phyloP scores from a whole-genome alignment of 1,284 basidiomycete genomes.

The Moesziomyces parantarcticus region DNA sequence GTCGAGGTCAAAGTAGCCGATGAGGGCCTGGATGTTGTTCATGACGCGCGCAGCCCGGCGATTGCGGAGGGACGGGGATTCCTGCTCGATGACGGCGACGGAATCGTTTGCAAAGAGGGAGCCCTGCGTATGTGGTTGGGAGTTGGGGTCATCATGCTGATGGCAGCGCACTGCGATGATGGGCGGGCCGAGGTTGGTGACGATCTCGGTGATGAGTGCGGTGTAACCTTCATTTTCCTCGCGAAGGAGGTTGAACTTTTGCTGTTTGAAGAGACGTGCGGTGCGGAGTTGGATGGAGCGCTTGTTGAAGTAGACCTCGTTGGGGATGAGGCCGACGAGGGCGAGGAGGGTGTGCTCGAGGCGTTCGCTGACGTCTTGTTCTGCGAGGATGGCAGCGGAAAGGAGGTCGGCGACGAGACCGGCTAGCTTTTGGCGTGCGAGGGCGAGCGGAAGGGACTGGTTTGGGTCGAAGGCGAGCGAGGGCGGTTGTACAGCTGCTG shows the following conservation, averaged over 20 bases:
- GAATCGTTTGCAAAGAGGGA: slow-evolving; percentile 17
- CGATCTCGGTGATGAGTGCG: slow-evolving; percentile 86
- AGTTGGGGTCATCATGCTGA: slow-evolving; percentile 15
- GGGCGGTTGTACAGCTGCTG: neutral
- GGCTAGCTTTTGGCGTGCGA: slow-evolving; percentile 33
- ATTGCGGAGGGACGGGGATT: slow-evolving; percentile 46
- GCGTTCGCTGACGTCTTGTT: slow-evolving; percentile 24
- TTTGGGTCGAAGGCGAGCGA: slow-evolving; percentile 10
- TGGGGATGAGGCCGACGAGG: slow-evolving; percentile 45
- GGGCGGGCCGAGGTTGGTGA: slow-evolving; percentile 79
- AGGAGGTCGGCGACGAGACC: slow-evolving; percentile 31
- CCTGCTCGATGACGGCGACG: slow-evolving; percentile 50
- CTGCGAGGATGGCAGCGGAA: slow-evolving; percentile 12
- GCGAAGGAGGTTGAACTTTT: slow-evolving; percentile 95
- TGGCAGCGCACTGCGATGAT: slow-evolving; percentile 72
- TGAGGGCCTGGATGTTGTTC: slow-evolving; percentile 59
- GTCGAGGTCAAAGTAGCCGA: slow-evolving; percentile 90
- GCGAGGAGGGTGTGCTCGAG: slow-evolving; percentile 55
- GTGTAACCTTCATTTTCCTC: slow-evolving; percentile 98
- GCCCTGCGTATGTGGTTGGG: neutral
- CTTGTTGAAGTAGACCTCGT: slow-evolving; percentile 52
- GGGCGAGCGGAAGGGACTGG: slow-evolving; percentile 18
- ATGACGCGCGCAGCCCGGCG: slow-evolving; percentile 61
- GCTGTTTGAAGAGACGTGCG: slow-evolving; percentile 82
- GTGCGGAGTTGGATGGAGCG: slow-evolving; percentile 63